phyloP scores from a whole-genome alignment of 257 asterid genomes.

The Nicotiana paniculata region DNA sequence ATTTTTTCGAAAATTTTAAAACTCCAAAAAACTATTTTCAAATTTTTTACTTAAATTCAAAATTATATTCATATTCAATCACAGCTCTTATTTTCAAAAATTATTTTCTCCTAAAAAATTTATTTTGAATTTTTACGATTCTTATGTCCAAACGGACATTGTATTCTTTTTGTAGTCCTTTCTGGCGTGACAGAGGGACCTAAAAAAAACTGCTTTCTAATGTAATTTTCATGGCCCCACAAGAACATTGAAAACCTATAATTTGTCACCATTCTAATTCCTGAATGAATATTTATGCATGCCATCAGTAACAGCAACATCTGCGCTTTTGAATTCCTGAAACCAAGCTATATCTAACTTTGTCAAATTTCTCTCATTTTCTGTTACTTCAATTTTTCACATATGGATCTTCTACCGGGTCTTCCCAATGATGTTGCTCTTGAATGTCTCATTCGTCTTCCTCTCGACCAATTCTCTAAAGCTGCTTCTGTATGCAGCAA shows the following conservation, averaged over 20 bases:
- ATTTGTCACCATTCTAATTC: background rate
- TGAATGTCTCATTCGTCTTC: constrained; percentile 22
- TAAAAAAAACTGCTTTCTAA: too few species aligned
- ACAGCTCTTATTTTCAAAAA: too few species aligned
- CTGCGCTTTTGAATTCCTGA: too few species aligned
- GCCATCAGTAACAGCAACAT: background rate
- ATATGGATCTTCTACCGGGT: constrained; percentile 36
- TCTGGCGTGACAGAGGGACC: background rate
- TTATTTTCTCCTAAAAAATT: too few species aligned
- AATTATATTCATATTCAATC: too few species aligned
- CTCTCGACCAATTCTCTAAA: background rate
- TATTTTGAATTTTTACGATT: too few species aligned
- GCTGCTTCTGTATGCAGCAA: constrained; percentile 15
- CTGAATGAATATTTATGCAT: background rate
- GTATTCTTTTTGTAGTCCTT: background rate
- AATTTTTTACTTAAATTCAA: too few species aligned
- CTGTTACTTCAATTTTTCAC: background rate
- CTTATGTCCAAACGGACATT: background rate
- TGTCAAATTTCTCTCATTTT: background rate
- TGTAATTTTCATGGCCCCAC: background rate
- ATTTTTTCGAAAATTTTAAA: too few species aligned
- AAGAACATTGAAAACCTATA: background rate
- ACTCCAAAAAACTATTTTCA: too few species aligned
- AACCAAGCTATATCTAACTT: background rate
- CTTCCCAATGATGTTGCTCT: constrained; percentile 19